Conservation (phyloP, 768 basidiomycete species). For the Heimioporus sp. region DNA sequence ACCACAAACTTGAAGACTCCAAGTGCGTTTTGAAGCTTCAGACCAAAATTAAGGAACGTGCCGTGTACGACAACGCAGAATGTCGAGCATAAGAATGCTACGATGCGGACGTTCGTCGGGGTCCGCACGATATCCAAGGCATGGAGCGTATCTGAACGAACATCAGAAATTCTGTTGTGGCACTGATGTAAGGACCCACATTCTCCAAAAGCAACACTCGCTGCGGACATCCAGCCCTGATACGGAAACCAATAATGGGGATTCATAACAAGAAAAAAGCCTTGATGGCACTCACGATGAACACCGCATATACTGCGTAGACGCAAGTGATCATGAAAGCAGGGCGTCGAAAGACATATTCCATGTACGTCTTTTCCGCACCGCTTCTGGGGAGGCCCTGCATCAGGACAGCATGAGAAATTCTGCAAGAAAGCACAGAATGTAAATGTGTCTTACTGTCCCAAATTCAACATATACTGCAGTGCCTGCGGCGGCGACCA, state of each 20-base stretch:
- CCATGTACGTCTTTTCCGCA: constrained; percentile 76
- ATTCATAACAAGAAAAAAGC: neutral
- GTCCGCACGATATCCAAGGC: constrained; percentile 47
- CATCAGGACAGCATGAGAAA: neutral
- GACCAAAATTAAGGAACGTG: constrained; percentile 48
- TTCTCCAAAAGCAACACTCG: constrained; percentile 69
- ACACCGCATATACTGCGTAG: constrained; percentile 55
- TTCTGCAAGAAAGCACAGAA: neutral
- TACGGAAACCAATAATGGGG: neutral
- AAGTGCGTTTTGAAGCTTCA: constrained; percentile 62
- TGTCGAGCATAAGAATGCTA: constrained; percentile 54
- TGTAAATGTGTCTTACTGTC: constrained; percentile 42
- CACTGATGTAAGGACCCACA: constrained; percentile 39
- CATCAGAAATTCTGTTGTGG: neutral
- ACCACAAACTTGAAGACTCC: constrained; percentile 62
- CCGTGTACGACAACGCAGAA: constrained; percentile 60
- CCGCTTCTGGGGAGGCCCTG: constrained; percentile 70
- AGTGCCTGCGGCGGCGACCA: constrained; percentile 64
- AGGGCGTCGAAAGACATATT: constrained; percentile 65
- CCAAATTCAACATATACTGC: constrained; percentile 75
- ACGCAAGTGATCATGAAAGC: constrained; percentile 59
- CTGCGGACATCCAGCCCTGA: constrained; percentile 58
- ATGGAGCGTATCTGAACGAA: constrained; percentile 56
- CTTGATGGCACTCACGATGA: constrained; percentile 42
- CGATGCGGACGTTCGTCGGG: constrained; percentile 46